These are phyloP conservation scores for Clavispora vitiphila DNA, from an alignment of 805 yeast species.

Conservation along the genomic window DNA sequence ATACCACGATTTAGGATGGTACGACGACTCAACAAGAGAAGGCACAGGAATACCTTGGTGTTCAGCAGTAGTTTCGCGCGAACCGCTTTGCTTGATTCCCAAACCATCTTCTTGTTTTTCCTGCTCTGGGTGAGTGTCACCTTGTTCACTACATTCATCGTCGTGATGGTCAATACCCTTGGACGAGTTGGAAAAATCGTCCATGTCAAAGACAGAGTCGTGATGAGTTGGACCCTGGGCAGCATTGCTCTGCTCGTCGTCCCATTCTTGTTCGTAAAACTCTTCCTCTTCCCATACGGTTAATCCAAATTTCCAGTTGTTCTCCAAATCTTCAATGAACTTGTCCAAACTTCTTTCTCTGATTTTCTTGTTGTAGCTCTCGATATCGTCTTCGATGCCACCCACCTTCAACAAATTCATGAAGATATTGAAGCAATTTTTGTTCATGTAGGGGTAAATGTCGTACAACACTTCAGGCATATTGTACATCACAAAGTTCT, in stretches of 20 bases:
- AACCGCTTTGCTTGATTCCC: not conserved
- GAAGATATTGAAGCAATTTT: slow-evolving; percentile 38
- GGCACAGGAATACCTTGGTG: slow-evolving; percentile 18
- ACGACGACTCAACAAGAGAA: slow-evolving; percentile 29
- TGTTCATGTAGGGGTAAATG: slow-evolving; percentile 44
- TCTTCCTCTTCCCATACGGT: slow-evolving; percentile 43
- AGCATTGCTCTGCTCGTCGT: not conserved
- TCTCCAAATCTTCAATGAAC: slow-evolving; percentile 27
- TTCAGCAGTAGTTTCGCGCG: not conserved
- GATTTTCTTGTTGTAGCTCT: slow-evolving; percentile 18
- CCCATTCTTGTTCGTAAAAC: slow-evolving; percentile 3
- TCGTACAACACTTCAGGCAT: slow-evolving; percentile 42
- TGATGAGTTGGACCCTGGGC: slow-evolving; percentile 2
- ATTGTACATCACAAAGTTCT: slow-evolving; percentile 33
- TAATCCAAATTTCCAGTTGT: slow-evolving; percentile 35
- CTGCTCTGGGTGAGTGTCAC: not conserved
- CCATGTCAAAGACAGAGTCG: slow-evolving; percentile 14
- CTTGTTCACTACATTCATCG: not conserved
- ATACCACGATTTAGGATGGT: slow-evolving; percentile 25
- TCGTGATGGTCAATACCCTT: not conserved
- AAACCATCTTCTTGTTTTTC: not conserved
- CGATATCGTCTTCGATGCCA: slow-evolving; percentile 29
- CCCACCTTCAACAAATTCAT: slow-evolving; percentile 35
- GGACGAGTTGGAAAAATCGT: slow-evolving; percentile 7
- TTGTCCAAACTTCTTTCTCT: slow-evolving; percentile 29